A percentile compares a stretch with the other conserved stretches of the same genome.
Conservation (phyloP, 2,329 filamentous ascomycete genomes). For the Didymella exigua region DNA sequence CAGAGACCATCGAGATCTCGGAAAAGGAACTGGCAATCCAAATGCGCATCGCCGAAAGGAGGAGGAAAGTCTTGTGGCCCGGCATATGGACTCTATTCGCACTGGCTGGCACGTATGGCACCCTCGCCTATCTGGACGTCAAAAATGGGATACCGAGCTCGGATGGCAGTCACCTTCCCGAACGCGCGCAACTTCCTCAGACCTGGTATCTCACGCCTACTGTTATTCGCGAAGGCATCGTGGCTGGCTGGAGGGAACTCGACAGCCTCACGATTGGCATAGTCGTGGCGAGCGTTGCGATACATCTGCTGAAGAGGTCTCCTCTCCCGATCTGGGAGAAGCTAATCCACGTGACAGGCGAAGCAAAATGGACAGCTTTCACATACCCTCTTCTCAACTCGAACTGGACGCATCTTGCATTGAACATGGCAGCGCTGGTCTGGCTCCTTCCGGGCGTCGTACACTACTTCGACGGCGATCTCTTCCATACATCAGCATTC, state of each 20-base stretch:
- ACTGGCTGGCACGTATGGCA: slow-evolving; percentile 13
- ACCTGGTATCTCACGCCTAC: slow-evolving; percentile 21
- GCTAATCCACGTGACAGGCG: slow-evolving; percentile 17
- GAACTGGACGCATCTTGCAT: slow-evolving; percentile 9
- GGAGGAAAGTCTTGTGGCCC: slow-evolving; percentile 17
- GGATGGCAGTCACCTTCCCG: not conserved
- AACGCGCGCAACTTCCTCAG: slow-evolving; percentile 12
- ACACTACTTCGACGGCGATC: slow-evolving; percentile 21
- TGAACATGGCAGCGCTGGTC: slow-evolving; percentile 10
- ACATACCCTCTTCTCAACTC: slow-evolving; percentile 16
- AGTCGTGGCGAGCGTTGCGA: slow-evolving; percentile 6
- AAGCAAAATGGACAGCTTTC: slow-evolving; percentile 21
- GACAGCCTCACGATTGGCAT: slow-evolving; percentile 23
- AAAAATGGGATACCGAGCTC: slow-evolving; percentile 6
- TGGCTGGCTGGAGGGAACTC: slow-evolving; percentile 20
- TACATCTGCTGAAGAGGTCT: slow-evolving; percentile 14
- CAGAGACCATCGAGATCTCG: not conserved
- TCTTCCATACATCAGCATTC: slow-evolving; percentile 16
- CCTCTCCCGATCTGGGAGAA: slow-evolving; percentile 17
- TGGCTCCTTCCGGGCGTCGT: slow-evolving; percentile 23
- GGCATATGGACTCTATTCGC: slow-evolving; percentile 21
- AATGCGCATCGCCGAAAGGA: slow-evolving; percentile 4
- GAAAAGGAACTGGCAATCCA: slow-evolving; percentile 9
- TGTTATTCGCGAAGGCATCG: slow-evolving; percentile 15
- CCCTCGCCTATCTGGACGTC: slow-evolving; percentile 20